Evolutionary conservation across 345 rosid species (phyloP), one percentile per base, ranked within the genome.

Genomic region (Garcia nutans): DNA sequence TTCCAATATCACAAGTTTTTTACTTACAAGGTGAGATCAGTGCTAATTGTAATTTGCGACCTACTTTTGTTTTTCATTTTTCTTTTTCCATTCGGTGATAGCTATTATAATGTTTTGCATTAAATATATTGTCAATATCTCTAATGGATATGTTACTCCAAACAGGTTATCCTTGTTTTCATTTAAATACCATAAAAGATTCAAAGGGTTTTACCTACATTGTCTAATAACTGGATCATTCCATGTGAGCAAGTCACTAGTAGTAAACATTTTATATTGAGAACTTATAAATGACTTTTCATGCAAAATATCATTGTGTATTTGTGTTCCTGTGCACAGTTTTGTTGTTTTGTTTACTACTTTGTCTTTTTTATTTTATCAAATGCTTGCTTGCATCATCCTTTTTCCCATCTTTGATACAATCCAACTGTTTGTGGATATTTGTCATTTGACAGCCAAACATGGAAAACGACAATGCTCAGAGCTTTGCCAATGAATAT

Each of bases 1-100:
- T 92, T 92, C 80, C 99, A 92, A 44, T 86, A 86, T 85, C 88
- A 90, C 85, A 92, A 86, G 77, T 85, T 84, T 78, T 83, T 72
- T 55, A 80, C 72, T 73, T 91, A 88, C 41, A 75, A 84, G 91
- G 97, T 96, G 80, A 90, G 93, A 78, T 65, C 33, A 55, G 70
- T 82, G 55, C 63, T 59, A 68, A 54, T 57, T 22, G 28, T 52
- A 65, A 23, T 52, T 23, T 23, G 22, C 45, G 15, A 26, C 23
- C 20, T 37, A 57, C 42, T 19, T 20, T 20, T 26, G 7, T 2
- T 42, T 24, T 66, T 6, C 55, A 42, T 54, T 37, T 1, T 54
- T 17, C 19, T 54, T 10, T 42, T 42, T 41, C 3, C 55, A 42
- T 54, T 37, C 8, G 55, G 24, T 23, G 52, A 65, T 65, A 26